These are phyloP conservation scores for Bipolaris sorokiniana DNA, from an alignment of 2,329 filamentous ascomycete species.

Conservation along the genomic window DNA sequence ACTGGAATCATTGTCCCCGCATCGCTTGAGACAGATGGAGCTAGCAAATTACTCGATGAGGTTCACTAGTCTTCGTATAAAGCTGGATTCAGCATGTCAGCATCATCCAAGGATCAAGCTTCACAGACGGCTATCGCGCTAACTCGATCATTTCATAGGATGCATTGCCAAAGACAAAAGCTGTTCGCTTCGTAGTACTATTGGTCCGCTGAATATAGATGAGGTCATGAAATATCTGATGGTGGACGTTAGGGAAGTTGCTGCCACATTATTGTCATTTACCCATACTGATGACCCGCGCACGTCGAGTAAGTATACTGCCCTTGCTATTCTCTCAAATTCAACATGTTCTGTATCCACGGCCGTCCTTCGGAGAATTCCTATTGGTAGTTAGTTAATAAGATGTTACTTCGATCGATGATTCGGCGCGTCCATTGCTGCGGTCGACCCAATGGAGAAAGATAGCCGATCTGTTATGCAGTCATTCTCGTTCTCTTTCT, in stretches of 20 bases:
- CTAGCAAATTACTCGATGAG: background rate
- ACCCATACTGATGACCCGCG: background rate
- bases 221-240: background rate
- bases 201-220: background rate
- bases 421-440: no score
- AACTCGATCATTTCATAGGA: background rate
- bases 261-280: background rate
- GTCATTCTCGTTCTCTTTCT: no score
- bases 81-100: background rate
- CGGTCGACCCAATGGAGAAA: no score
- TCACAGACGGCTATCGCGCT: background rate
- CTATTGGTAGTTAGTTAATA: no score
- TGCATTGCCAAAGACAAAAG: background rate
- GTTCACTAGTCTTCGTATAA: background rate
- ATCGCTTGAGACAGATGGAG: background rate
- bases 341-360: background rate
- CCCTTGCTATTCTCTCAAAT: background rate
- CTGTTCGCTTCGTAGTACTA: background rate
- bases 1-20: background rate
- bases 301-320: background rate
- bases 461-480: no score
- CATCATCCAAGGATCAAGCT: background rate
- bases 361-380: background rate
- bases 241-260: background rate
- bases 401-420: no score